Evolutionary conservation across 169 alveolate species (phyloP), one percentile per base, ranked within the genome.

Genomic region (Fabrea salina): DNA sequence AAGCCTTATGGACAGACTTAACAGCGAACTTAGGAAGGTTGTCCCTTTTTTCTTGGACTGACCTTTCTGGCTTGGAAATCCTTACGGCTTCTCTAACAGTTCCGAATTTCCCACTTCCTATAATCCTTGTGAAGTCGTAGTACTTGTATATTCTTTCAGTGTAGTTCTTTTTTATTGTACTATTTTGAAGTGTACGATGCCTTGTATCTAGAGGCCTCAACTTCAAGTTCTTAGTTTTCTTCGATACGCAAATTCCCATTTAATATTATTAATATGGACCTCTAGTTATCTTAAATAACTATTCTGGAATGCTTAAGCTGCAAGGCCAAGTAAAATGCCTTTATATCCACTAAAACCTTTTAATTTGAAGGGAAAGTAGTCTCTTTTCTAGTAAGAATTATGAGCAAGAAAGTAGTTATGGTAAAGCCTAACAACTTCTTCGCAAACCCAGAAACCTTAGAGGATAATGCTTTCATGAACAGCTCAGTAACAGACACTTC

Each of bases 401-500:
- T n/a, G n/a, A n/a, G n/a, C n/a, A 61, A 53, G 1, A 68, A 68
- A 4, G 61, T 68, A n/a, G 32, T 68, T 11, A 68, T 68, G 78
- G 44, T 68, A 25, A 19, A 79, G 37, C 85, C 85, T 43, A 64
- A 43, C 19, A 32, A 59, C 11, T 79, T 79, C 27, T 54, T 51
- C 27, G 66, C 40, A 47, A 79, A 79, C 32, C 75, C 35, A 40
- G 80, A 79, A 79, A 79, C 85, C 0, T 72, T 58, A 35, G 53
- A 41, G 43, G 77, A 79, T 40, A 79, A 79, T 56, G 50, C 74
- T 3, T 79, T 67, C 40, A 72, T 66, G 67, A 66, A 37, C 40
- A 61, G 67, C 71, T 3, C 37, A 59, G 22, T 16, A 11, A n/a
- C 25, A 39, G 44, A 51, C 22, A 5, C 37, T 19, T 2, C 43